Evolutionary conservation across 2,329 filamentous ascomycete genomes (phyloP).

Genomic region (Pseudogymnoascus sp.): DNA sequence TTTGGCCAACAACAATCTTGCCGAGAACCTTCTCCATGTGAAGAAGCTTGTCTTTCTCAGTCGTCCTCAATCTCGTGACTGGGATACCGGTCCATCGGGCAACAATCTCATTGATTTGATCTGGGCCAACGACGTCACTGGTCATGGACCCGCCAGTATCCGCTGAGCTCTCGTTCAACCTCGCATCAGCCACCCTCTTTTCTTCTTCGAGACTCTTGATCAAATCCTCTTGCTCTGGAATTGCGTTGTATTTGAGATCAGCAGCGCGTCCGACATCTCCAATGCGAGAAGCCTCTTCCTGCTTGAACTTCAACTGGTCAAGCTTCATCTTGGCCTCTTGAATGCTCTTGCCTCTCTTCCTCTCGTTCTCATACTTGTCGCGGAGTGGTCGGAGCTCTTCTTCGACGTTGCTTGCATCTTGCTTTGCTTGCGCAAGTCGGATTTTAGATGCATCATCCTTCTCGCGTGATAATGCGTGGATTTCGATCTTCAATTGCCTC

Average conservation of each 20-base stretch:
- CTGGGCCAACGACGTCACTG: conserved; percentile 87
- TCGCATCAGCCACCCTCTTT: conserved; percentile 69
- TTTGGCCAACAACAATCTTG: conserved; percentile 85
- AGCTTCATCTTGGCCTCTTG: conserved; percentile 94
- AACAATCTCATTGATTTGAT: conserved; percentile 99
- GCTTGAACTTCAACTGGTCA: conserved; percentile 81
- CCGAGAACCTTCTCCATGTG: conserved; percentile 86
- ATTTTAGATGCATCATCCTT: conserved; percentile 87
- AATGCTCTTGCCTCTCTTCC: conserved; percentile 81
- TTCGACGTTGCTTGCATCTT: conserved; percentile 87
- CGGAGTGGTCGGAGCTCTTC: conserved; percentile 87
- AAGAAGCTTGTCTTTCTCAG: conserved; percentile 97
- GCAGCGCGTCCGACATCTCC: conserved; percentile 81
- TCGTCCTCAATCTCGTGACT: conserved; percentile 84
- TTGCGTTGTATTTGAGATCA: conserved; percentile 94
- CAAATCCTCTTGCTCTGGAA: conserved; percentile 76
- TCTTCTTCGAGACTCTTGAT: conserved; percentile 77
- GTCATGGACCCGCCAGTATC: conserved; percentile 66
- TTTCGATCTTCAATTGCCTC: conserved; percentile 92
- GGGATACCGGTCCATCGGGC: conserved; percentile 97
- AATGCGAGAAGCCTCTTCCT: conserved; percentile 83
- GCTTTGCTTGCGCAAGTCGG: conserved; percentile 72
- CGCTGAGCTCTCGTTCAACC: conserved; percentile 44
- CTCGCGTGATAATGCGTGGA: conserved; percentile 86
- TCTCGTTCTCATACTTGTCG: conserved; percentile 93